These are phyloP conservation scores for Massariosphaeria phaeospora DNA, from an alignment of 495 filamentous ascomycete genomes.

Conservation along the genomic window DNA sequence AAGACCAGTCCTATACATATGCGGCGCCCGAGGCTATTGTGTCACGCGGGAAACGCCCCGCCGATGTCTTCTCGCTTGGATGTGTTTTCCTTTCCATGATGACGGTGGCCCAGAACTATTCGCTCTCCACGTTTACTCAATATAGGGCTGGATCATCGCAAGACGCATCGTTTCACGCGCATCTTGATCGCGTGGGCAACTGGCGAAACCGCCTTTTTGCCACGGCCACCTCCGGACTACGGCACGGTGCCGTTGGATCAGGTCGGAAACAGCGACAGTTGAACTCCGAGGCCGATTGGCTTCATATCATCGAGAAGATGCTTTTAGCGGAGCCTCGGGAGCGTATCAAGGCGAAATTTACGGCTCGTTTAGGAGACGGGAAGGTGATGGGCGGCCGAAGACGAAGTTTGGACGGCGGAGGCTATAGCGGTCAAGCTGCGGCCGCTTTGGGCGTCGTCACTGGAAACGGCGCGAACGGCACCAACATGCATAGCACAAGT, in stretches of 20 bases:
- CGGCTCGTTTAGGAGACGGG: slow-evolving; percentile 9
- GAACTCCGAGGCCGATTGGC: slow-evolving; percentile 19
- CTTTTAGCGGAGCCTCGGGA: slow-evolving; percentile 17
- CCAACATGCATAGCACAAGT: neutral
- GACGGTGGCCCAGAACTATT: slow-evolving; percentile 26
- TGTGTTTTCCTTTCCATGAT: slow-evolving; percentile 34
- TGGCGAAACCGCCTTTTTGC: slow-evolving; percentile 30
- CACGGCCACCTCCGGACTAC: slow-evolving; percentile 10
- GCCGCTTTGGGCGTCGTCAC: slow-evolving; percentile 1
- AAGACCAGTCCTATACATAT: slow-evolving; percentile 32
- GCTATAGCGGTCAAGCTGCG: slow-evolving; percentile 20
- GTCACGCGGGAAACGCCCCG: slow-evolving; percentile 24
- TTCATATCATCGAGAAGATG: slow-evolving; percentile 27
- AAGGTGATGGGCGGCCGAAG: slow-evolving; percentile 13
- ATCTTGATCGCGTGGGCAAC: slow-evolving; percentile 29
- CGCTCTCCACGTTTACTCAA: slow-evolving; percentile 14
- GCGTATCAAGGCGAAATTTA: slow-evolving; percentile 20
- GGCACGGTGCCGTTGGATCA: slow-evolving; percentile 11
- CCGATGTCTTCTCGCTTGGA: slow-evolving; percentile 30
- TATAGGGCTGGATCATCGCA: slow-evolving; percentile 25
- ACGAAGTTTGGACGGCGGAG: slow-evolving; percentile 27
- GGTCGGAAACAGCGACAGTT: slow-evolving; percentile 23
- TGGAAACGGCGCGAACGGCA: neutral
- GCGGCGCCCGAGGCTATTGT: slow-evolving; percentile 33
- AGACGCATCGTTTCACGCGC: slow-evolving; percentile 35